A percentile compares a stretch with the other conserved stretches of the same genome.
These are phyloP conservation scores for Musa schizocarpa DNA, from an alignment of 176 grass and related monocot species.

Conservation along the genomic window DNA sequence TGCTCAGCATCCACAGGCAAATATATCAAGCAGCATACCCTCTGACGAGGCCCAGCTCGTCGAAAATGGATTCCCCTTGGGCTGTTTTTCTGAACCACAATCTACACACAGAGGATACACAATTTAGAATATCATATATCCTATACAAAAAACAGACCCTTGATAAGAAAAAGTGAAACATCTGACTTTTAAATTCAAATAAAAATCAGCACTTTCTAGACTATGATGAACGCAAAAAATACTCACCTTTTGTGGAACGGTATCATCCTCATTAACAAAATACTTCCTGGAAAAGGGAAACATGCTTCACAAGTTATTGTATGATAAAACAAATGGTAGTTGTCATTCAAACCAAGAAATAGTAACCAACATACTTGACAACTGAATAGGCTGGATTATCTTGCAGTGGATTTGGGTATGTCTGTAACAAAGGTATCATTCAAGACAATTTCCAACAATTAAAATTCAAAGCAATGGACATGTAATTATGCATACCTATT, in stretches of 20 bases:
- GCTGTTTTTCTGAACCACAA: conserved; percentile 8
- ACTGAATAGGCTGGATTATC: conserved; percentile 20
- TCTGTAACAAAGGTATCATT: not conserved
- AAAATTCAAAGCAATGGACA: not conserved
- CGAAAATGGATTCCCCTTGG: conserved; percentile 16
- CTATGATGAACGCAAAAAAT: not conserved
- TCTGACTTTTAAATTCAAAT: no score
- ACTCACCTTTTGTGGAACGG: conserved; percentile 10
- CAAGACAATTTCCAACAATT: not conserved
- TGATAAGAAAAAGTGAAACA: not conserved
- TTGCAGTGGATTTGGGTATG: conserved; percentile 10
- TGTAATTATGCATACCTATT: not conserved
- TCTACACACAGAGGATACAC: not conserved
- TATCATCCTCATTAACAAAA: conserved; percentile 14
- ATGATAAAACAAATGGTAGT: not conserved
- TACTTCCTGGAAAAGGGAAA: not conserved
- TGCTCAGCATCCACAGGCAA: not conserved
- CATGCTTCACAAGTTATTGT: not conserved
- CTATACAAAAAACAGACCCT: not conserved
- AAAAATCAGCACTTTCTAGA: not conserved
- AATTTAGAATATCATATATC: not conserved
- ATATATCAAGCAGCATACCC: not conserved
- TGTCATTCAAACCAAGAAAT: not conserved
- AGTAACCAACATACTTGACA: not conserved
- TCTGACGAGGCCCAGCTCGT: conserved; percentile 15